A percentile compares a stretch with the other conserved stretches of the same genome.
Evolutionary conservation across 306 rosid genomes (phyloP).

Genomic region (Astragalus glycyphyllos): DNA sequence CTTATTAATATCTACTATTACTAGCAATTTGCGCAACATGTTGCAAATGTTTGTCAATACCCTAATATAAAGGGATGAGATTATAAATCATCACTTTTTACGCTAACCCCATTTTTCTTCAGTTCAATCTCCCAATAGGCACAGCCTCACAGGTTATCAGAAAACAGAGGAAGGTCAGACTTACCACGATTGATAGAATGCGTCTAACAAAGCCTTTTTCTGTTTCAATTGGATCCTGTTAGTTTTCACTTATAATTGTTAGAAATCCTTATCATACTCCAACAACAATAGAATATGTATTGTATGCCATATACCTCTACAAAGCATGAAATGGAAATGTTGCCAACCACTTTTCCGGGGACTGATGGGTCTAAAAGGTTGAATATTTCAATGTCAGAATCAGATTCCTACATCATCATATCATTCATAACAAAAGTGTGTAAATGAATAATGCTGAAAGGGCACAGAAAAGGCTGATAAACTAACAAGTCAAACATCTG

Average conservation of each 20-base stretch:
- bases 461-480: constrained; percentile 15
- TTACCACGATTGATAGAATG: constrained; percentile 91
- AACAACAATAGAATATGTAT: constrained; percentile 32
- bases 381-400: constrained; percentile 57
- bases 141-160: constrained; percentile 12
- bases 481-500: constrained; percentile 28
- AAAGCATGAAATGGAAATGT: constrained; percentile 72
- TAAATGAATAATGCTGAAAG: constrained; percentile 28
- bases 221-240: constrained; percentile 91
- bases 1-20: constrained; percentile 15
- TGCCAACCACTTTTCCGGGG: constrained; percentile 72
- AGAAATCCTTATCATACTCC: constrained; percentile 34
- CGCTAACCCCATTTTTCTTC: constrained; percentile 10
- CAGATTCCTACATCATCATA: constrained; percentile 63
- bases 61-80: constrained; percentile 27
- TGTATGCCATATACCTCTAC: constrained; percentile 67
- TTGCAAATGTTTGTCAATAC: constrained; percentile 19
- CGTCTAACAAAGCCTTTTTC: constrained; percentile 87
- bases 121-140: constrained; percentile 33
- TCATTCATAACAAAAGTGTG: constrained; percentile 31
- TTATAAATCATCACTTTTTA: constrained; percentile 5
- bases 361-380: constrained; percentile 81
- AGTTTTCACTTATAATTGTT: constrained; percentile 43
- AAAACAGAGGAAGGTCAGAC: constrained; percentile 48
- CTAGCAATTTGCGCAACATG: constrained; percentile 34